phyloP scores from a whole-genome alignment of 2,329 filamentous ascomycete genomes.

The Fusarium longipes region DNA sequence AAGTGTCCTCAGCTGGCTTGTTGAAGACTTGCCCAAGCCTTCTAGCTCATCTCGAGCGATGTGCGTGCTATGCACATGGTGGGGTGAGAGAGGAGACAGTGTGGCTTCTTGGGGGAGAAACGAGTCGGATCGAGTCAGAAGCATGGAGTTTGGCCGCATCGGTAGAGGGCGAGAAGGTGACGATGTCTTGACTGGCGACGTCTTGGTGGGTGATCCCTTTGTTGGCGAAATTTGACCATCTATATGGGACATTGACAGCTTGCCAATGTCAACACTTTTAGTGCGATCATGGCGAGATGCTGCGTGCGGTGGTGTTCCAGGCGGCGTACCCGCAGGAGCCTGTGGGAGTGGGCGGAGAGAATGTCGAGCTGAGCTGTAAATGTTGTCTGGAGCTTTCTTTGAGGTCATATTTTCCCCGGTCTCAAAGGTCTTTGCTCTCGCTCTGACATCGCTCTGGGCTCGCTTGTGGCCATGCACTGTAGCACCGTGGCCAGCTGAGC shows the following conservation, averaged over 20 bases:
- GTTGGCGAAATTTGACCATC: slow-evolving; percentile 55
- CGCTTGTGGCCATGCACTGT: slow-evolving; percentile 71
- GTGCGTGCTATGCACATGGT: slow-evolving; percentile 51
- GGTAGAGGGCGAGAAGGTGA: slow-evolving; percentile 57
- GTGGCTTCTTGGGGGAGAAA: slow-evolving; percentile 53
- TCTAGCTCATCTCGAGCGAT: slow-evolving; percentile 79
- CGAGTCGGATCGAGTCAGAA: slow-evolving; percentile 68
- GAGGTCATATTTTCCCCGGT: slow-evolving; percentile 56
- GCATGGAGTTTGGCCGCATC: slow-evolving; percentile 70
- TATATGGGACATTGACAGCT: slow-evolving; percentile 61
- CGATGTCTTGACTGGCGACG: slow-evolving; percentile 12
- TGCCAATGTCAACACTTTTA: slow-evolving; percentile 72
- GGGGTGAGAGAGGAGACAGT: slow-evolving; percentile 48
- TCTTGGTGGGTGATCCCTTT: slow-evolving; percentile 7
- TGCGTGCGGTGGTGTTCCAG: slow-evolving; percentile 54
- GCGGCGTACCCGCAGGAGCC: slow-evolving; percentile 62
- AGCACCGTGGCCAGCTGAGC: slow-evolving; percentile 58
- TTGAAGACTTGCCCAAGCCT: slow-evolving; percentile 87
- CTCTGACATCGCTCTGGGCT: slow-evolving; percentile 77
- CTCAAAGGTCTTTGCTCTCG: slow-evolving; percentile 63
- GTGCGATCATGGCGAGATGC: slow-evolving; percentile 64
- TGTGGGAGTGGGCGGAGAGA: slow-evolving; percentile 81
- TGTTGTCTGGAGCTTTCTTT: slow-evolving; percentile 65
- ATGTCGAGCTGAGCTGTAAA: slow-evolving; percentile 78
- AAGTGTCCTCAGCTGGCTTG: slow-evolving; percentile 86